Evolutionary conservation across 2,329 filamentous ascomycete species (phyloP).

Genomic region (Penicillium sp.): DNA sequence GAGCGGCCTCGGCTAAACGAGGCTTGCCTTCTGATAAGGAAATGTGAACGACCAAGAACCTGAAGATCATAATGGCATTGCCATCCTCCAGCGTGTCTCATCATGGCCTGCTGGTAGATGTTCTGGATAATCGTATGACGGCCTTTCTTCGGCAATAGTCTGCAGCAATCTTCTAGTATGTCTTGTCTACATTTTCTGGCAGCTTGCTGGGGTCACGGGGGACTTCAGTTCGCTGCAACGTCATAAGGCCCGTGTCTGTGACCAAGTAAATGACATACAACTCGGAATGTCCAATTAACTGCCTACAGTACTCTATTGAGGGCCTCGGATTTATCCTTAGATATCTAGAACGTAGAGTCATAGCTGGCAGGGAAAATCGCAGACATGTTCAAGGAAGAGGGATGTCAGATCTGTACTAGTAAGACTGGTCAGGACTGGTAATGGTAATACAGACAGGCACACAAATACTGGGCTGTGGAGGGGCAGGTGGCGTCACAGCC

Average conservation of each 20-base stretch:
- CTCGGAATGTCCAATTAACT: neutral
- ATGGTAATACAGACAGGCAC: neutral
- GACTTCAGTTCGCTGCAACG: neutral
- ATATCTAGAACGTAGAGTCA: neutral
- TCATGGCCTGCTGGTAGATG: neutral
- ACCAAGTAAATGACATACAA: neutral
- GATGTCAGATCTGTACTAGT: neutral
- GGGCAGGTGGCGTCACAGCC: neutral
- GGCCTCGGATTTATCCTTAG: neutral
- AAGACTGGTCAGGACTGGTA: neutral
- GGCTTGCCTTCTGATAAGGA: conserved; percentile 19
- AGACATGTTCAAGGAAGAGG: neutral
- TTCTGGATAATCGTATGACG: neutral
- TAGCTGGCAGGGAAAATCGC: neutral
- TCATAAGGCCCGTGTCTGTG: neutral
- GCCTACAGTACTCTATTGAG: neutral
- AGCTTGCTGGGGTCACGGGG: conserved; percentile 5
- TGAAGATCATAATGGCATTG: neutral
- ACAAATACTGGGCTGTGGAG: conserved; percentile 2
- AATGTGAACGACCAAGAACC: neutral
- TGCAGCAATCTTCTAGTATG: neutral
- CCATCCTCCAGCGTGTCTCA: neutral
- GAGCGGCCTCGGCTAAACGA: conserved; percentile 38
- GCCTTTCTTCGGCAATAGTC: neutral
- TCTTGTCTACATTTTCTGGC: neutral